These are phyloP conservation scores for Abrus precatorius DNA, from an alignment of 306 rosid genomes.

Conservation along the genomic window DNA sequence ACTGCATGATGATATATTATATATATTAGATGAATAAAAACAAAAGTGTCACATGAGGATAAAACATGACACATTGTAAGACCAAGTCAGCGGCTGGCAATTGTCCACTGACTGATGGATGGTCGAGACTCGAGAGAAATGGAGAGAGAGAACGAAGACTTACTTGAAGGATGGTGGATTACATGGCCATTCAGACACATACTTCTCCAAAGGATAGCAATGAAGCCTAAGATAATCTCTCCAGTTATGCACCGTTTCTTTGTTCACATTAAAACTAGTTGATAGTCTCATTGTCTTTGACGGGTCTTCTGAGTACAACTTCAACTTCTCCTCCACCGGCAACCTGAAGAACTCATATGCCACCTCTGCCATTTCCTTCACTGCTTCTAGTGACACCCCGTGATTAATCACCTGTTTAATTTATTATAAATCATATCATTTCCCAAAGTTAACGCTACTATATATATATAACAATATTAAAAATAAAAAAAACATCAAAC, in stretches of 20 bases:
- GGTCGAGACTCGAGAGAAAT: neutral
- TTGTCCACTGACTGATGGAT: neutral
- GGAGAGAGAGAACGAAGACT: neutral
- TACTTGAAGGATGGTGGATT: constrained; percentile 86
- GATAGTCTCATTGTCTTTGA: constrained; percentile 84
- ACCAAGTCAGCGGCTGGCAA: constrained; percentile 21
- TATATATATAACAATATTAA: neutral
- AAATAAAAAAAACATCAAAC: no score
- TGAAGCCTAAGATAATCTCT: constrained; percentile 95
- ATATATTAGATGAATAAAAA: neutral
- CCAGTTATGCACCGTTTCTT: constrained; percentile 87
- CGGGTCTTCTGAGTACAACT: constrained; percentile 88
- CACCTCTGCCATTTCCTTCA: constrained; percentile 60
- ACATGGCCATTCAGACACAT: constrained; percentile 83
- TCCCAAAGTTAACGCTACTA: neutral
- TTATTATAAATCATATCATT: neutral
- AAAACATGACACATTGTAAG: neutral
- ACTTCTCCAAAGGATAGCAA: constrained; percentile 79
- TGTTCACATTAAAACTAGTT: constrained; percentile 79
- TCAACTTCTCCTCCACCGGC: constrained; percentile 86
- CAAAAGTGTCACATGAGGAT: neutral
- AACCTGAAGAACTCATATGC: constrained; percentile 74
- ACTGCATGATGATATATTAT: neutral
- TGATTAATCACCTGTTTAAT: constrained; percentile 72
- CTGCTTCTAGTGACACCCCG: constrained; percentile 66